Base-by-base conservation (phyloP, 495 filamentous ascomycete genomes). In the Parathielavia appendiculata region DNA sequence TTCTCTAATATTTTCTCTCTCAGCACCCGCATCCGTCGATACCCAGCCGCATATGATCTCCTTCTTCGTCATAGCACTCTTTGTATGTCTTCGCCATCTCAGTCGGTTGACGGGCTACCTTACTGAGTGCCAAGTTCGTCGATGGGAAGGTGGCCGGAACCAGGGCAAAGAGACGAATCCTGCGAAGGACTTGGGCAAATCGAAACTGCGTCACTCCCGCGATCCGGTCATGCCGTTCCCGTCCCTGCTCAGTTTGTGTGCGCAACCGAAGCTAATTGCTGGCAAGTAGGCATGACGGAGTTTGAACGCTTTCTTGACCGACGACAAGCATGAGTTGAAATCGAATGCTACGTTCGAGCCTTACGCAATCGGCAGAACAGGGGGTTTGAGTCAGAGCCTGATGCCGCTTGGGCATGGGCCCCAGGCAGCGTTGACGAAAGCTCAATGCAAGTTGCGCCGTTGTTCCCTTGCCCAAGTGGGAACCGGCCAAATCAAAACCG, bases 301-400 rank as follows among this genome's bases (percentile, higher is more conserved):
- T 20, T 40, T 9, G 51, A 34, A 12, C 51, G 39, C 22, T 54
- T 43, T 54, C 52, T 20, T 35, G 54, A 56, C 54, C 54, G 54
- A 55, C 35, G 1, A 20, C 20, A 12, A 48, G 11, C 26, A 41
- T 30, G 43, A 38, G 47, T 47, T 32, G 43, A 56, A 34, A 40
- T 40, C 30, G 32, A 36, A 14, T 55, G 41, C 53, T 12, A 38
- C 53, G n/a, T 36, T n/a, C 3, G 11, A 54, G 22, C 40, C 26
- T 4, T 11, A 8, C 32, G 6, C 7, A n/a, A 39, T 5, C n/a
- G 32, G 5, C 17, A 20, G 19, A 26, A 19, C 44, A 16, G 45
- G 43, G 47, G 22, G 11, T 49, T n/a, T 57, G 45, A 50, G 8
- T 57, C 54, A 41, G 45, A 57, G 35, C 46, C n/a, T 49, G 36